Percentiles rank a stretch among this genome's conserved stretches.
Conservation (phyloP, 1,284 basidiomycete genomes). For the Ganoderma multipileum region DNA sequence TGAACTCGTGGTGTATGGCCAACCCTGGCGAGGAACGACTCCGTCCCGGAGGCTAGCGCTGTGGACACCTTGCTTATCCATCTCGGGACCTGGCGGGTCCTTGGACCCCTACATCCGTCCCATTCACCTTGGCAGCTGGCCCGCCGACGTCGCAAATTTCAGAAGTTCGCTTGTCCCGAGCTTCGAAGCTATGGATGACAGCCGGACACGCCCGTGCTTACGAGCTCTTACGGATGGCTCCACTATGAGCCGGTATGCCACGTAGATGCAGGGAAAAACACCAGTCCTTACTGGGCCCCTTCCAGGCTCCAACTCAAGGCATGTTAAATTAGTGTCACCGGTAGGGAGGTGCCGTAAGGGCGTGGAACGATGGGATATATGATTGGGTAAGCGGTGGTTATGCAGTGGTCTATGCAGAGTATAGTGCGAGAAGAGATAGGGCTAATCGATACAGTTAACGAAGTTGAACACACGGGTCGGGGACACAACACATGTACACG, state of each 20-base stretch:
- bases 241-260: background rate
- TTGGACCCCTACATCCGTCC: background rate
- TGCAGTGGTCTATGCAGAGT: background rate
- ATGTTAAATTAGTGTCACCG: background rate
- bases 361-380: background rate
- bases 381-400: background rate
- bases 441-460: constrained; percentile 2
- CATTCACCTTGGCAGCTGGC: background rate
- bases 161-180: background rate
- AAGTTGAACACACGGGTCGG: background rate
- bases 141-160: background rate
- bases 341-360: background rate
- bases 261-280: background rate
- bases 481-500: constrained; percentile 3
- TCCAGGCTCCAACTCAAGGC: background rate
- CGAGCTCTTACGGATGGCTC: background rate
- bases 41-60: background rate
- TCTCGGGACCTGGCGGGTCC: no score
- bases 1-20: no score
- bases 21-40: background rate
- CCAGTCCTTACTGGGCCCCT: background rate
- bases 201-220: background rate
- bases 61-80: background rate
- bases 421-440: background rate
- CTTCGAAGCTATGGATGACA: background rate